These are phyloP conservation scores for Reticulascus tulasneorum DNA, from an alignment of 2,329 filamentous ascomycete genomes.

Conservation along the genomic window DNA sequence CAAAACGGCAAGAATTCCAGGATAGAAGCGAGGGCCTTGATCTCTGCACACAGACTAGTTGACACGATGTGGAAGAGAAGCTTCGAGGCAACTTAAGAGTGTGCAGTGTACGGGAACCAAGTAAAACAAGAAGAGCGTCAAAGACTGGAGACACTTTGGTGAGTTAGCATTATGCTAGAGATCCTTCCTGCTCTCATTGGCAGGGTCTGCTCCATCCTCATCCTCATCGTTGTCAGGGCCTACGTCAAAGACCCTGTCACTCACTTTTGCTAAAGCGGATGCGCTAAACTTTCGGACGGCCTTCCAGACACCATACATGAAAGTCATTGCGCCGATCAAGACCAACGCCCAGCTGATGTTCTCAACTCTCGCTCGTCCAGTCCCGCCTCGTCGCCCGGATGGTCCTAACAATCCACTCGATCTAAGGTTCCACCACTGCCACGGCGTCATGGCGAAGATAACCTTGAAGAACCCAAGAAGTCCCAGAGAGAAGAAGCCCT, in stretches of 20 bases:
- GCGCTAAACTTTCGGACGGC: conserved; percentile 71
- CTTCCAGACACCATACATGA: conserved; percentile 82
- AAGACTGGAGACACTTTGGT: conserved; percentile 3
- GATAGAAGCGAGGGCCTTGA: conserved; percentile 42
- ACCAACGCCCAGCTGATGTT: conserved; percentile 78
- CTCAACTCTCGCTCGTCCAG: conserved; percentile 72
- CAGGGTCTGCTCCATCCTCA: no score
- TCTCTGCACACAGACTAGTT: conserved; percentile 98
- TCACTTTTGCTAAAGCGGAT: conserved; percentile 69
- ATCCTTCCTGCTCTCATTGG: conserved; percentile 13
- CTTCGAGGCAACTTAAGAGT: conserved; percentile 94
- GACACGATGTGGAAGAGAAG: conserved; percentile 75
- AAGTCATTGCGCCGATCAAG: conserved; percentile 73
- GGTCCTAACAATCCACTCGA: conserved; percentile 52
- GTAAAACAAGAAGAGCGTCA: conserved; percentile 9
- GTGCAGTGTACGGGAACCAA: conserved; percentile 52
- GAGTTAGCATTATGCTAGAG: conserved; percentile 8
- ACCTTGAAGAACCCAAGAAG: conserved; percentile 82
- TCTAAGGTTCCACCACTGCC: conserved; percentile 73
- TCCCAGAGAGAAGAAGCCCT: conserved; percentile 86
- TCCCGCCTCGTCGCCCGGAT: conserved; percentile 51
- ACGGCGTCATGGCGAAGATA: conserved; percentile 68
- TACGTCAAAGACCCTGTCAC: conserved; percentile 81
- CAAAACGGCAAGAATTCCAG: conserved; percentile 52
- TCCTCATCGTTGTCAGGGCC: conserved; percentile 56